phyloP scores from a whole-genome alignment of 73 alveolate genomes.

The Paramecium primaurelia region DNA sequence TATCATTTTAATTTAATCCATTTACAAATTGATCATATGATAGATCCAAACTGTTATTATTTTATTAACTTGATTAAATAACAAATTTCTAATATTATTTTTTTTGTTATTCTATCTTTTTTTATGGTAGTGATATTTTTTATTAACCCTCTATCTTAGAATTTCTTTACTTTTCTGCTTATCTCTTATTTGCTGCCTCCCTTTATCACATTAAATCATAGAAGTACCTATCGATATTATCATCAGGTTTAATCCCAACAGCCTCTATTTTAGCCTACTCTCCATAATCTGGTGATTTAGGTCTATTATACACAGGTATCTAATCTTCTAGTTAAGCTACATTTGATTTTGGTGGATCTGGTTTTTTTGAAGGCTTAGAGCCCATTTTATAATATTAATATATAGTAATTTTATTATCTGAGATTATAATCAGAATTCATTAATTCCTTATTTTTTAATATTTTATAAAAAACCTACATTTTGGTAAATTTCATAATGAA shows the following conservation, averaged over 20 bases:
- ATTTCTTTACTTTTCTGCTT: neutral
- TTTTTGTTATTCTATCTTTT: neutral
- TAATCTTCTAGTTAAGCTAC: neutral
- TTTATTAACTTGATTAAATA: neutral
- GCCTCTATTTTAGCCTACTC: neutral
- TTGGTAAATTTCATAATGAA: too few species aligned
- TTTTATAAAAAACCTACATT: too few species aligned
- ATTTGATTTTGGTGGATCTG: neutral
- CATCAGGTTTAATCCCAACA: constrained; percentile 9
- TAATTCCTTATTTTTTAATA: too few species aligned
- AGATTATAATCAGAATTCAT: too few species aligned
- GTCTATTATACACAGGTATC: neutral
- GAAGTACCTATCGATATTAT: constrained; percentile 8
- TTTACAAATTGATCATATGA: neutral
- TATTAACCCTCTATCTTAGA: neutral
- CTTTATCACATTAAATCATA: neutral
- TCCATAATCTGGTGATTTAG: neutral
- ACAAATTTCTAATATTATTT: neutral
- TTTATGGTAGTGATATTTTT: neutral
- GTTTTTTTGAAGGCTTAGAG: neutral
- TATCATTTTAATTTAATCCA: neutral
- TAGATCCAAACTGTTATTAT: neutral
- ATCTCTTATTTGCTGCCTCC: constrained; percentile 26
- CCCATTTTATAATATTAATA: neutral
- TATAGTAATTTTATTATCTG: neutral